Conservation (phyloP, 257 asterid genomes). For the Solanum lycopersicoides region DNA sequence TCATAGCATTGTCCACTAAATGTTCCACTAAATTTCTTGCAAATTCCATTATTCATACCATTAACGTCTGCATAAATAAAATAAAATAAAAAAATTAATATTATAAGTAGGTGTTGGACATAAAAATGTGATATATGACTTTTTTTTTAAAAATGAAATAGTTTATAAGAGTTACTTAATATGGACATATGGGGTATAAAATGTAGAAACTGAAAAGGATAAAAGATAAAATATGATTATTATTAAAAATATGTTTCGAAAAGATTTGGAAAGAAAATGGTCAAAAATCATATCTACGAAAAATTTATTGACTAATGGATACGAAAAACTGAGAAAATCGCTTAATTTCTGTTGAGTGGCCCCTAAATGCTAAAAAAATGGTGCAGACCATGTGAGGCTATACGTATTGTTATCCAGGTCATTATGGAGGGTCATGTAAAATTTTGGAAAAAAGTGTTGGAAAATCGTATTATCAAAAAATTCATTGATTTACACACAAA, state of each 20-base stretch:
- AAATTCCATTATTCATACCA: background rate
- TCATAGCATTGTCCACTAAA: background rate
- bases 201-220: background rate
- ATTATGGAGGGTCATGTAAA: no score
- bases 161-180: no score
- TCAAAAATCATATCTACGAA: no score
- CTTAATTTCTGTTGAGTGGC: no score
- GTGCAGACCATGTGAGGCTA: no score
- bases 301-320: no score
- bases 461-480: background rate
- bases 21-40: background rate
- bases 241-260: no score
- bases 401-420: no score
- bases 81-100: background rate
- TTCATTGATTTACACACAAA: background rate
- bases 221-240: background rate
- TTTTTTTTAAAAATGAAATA: no score
- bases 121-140: background rate
- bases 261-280: no score
- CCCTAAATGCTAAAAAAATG: no score
- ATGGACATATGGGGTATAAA: background rate
- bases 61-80: background rate
- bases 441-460: fast-evolving
- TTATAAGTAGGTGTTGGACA: background rate
- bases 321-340: no score